These are phyloP conservation scores for Cryphonectria naterciae DNA, from an alignment of 2,329 filamentous ascomycete genomes.

Conservation along the genomic window DNA sequence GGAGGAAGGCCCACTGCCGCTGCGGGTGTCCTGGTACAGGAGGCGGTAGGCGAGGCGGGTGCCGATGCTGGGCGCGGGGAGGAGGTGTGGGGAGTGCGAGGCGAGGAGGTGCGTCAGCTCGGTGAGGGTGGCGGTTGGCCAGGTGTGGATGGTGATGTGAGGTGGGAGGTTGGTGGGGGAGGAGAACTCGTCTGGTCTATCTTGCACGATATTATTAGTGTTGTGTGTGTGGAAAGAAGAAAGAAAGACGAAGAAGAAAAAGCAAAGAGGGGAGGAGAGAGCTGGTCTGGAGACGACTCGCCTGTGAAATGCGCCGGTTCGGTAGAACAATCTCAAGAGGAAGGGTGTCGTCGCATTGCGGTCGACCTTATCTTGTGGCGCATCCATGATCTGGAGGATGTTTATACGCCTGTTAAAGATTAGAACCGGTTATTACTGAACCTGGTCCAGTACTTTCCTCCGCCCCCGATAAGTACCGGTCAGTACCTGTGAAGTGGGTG, in stretches of 20 bases:
- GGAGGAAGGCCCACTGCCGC: slow-evolving; percentile 32
- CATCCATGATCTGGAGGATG: slow-evolving; percentile 19
- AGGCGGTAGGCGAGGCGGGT: slow-evolving; percentile 87
- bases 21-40: slow-evolving; percentile 75
- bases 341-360: slow-evolving; percentile 78
- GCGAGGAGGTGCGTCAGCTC: slow-evolving; percentile 81
- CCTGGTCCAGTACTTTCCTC: neutral
- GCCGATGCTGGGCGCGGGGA: slow-evolving; percentile 76
- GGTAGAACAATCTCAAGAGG: slow-evolving; percentile 84
- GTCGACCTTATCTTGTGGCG: slow-evolving; percentile 51
- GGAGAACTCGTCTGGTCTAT: slow-evolving; percentile 72
- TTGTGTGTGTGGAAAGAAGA: neutral
- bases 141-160: slow-evolving; percentile 82
- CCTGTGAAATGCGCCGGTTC: slow-evolving; percentile 73
- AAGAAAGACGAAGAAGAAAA: neutral
- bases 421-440: neutral
- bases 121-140: slow-evolving; percentile 77
- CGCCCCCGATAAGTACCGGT: neutral
- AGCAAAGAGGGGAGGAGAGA: neutral
- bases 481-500: neutral
- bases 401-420: neutral
- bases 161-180: slow-evolving; percentile 60
- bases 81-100: slow-evolving; percentile 62
- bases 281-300: slow-evolving; percentile 37
- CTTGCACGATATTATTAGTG: neutral